These are phyloP conservation scores for Rhododendron simsii DNA, from an alignment of 148 eudicot species.

Conservation along the genomic window DNA sequence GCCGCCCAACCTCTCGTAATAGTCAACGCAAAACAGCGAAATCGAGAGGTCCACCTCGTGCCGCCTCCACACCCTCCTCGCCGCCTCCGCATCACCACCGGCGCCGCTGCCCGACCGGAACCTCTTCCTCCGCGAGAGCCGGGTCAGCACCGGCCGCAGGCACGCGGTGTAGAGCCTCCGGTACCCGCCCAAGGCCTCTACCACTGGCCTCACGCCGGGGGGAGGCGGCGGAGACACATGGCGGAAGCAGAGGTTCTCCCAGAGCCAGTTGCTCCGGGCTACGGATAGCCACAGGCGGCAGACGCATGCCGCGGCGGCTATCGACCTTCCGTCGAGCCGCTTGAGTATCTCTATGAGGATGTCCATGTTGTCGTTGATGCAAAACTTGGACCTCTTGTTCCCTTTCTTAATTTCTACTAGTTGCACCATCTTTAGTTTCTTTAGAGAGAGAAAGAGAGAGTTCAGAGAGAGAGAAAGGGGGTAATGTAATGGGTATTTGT, in stretches of 20 bases:
- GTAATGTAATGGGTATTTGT: constrained; percentile 18
- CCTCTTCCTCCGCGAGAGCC: constrained; percentile 9
- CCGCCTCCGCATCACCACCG: constrained; percentile 15
- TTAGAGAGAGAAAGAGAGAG: background rate
- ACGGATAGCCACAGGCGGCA: constrained; percentile 63
- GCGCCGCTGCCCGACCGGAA: constrained; percentile 1
- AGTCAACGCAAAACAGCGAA: constrained; percentile 81
- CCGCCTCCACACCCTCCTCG: constrained; percentile 42
- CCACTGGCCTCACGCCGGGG: constrained; percentile 35
- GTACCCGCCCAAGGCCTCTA: constrained; percentile 76
- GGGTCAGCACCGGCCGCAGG: constrained; percentile 43
- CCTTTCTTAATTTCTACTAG: background rate
- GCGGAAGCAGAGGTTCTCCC: constrained; percentile 88
- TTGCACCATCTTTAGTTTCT: constrained; percentile 7
- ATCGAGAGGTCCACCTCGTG: constrained; percentile 70
- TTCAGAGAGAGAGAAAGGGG: background rate
- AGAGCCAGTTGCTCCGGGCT: constrained; percentile 49
- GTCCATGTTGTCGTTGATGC: constrained; percentile 67
- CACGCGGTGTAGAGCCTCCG: constrained; percentile 63
- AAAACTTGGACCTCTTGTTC: constrained; percentile 18
- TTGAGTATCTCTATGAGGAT: constrained; percentile 58
- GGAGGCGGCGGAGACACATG: constrained; percentile 50
- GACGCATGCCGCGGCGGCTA: constrained; percentile 65
- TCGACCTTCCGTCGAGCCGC: constrained; percentile 55
- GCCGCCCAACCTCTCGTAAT: constrained; percentile 60